phyloP scores from a whole-genome alignment of 257 asterid genomes.

The Oldenlandia corymbosa region DNA sequence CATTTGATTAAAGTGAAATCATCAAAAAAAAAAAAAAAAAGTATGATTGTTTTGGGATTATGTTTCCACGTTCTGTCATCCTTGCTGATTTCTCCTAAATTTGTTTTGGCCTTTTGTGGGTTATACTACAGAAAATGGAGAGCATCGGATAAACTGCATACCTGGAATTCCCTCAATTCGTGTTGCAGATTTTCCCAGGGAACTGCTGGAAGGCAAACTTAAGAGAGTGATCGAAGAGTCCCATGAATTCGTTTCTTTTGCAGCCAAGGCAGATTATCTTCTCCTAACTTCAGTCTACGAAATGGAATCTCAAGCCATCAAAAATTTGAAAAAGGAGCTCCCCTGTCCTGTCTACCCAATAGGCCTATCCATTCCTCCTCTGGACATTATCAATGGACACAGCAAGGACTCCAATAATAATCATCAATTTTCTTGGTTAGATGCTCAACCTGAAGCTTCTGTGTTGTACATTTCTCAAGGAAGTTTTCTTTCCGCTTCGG shows the following conservation, averaged over 20 bases:
- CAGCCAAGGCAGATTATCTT: conserved; percentile 31
- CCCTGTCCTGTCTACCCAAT: conserved; percentile 46
- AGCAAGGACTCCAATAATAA: conserved; percentile 4
- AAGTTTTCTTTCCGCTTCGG: conserved; percentile 55
- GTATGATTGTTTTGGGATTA: too few relatives aligned
- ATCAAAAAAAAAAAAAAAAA: too few relatives aligned
- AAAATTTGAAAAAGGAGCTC: conserved; percentile 35
- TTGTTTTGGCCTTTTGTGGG: too few relatives aligned
- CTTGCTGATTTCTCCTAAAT: too few relatives aligned
- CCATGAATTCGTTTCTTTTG: conserved; percentile 13
- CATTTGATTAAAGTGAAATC: too few relatives aligned
- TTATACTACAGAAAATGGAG: conserved; percentile 26
- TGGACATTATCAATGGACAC: conserved; percentile 11
- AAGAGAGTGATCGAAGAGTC: conserved; percentile 10
- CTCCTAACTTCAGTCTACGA: conserved; percentile 40
- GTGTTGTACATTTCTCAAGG: conserved; percentile 66
- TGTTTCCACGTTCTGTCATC: too few relatives aligned
- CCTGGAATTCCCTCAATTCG: conserved; percentile 48
- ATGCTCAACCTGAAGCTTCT: conserved; percentile 53
- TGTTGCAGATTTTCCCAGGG: conserved; percentile 37
- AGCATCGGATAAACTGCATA: conserved; percentile 35
- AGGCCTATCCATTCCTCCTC: conserved; percentile 64
- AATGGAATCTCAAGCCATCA: conserved; percentile 41
- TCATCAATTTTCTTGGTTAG: conserved; percentile 48
- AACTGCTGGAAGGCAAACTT: conserved; percentile 13